phyloP scores from a whole-genome alignment of 208 protist species.

The Trypanosoma cruzi region DNA sequence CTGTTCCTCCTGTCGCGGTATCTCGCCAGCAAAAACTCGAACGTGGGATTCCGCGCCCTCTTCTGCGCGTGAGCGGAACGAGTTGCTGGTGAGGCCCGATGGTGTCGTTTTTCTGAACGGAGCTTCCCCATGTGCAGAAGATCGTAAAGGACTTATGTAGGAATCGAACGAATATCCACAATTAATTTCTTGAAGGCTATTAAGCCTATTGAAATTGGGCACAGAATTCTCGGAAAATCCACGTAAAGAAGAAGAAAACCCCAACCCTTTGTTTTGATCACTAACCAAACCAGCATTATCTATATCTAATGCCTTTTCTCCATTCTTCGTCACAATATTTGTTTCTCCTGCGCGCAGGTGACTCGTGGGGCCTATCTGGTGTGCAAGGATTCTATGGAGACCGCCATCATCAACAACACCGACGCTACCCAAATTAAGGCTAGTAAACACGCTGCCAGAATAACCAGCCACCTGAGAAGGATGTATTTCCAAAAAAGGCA shows the following conservation, averaged over 20 bases:
- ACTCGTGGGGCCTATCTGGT: background rate
- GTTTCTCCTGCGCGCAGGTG: background rate
- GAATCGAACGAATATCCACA: background rate
- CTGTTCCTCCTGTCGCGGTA: background rate
- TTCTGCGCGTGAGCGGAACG: background rate
- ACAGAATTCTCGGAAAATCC: background rate
- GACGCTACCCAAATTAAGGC: background rate
- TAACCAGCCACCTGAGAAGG: too few relatives aligned
- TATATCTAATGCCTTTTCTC: background rate
- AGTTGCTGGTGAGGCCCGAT: background rate
- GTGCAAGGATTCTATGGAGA: background rate
- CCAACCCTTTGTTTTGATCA: background rate
- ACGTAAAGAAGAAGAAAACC: background rate
- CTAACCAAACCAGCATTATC: background rate
- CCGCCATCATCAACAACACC: background rate
- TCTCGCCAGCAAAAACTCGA: background rate
- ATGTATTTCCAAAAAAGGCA: too few relatives aligned
- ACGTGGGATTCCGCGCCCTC: background rate
- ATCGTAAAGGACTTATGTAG: background rate
- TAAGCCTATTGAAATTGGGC: background rate
- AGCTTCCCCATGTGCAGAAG: background rate
- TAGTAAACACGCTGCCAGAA: background rate
- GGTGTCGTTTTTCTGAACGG: background rate
- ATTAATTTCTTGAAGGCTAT: background rate
- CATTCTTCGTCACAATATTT: background rate